Conservation (phyloP, 2,329 filamentous ascomycete genomes). For the Colletotrichum horii region DNA sequence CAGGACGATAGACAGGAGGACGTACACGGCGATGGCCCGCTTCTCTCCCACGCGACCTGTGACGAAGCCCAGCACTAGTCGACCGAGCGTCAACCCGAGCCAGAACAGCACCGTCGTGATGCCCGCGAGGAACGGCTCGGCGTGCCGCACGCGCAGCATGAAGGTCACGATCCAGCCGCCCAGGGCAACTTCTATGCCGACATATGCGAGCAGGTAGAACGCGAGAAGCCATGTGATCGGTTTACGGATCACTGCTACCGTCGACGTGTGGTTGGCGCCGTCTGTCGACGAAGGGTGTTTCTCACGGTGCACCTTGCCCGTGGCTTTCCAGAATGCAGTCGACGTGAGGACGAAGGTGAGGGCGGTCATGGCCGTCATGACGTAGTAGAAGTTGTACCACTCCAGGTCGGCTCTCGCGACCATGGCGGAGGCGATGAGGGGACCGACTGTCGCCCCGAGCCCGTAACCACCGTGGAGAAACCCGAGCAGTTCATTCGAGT, state of each 20-base stretch:
- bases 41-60: conserved; percentile 61
- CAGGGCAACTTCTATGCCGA: conserved; percentile 77
- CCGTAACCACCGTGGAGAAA: conserved; percentile 77
- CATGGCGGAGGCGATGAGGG: conserved; percentile 75
- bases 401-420: conserved; percentile 64
- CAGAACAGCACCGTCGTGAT: conserved; percentile 83
- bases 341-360: conserved; percentile 60
- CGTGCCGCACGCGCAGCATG: conserved; percentile 80
- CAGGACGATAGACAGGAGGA: conserved; percentile 65
- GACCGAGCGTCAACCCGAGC: conserved; percentile 79
- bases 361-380: conserved; percentile 67
- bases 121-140: conserved; percentile 72
- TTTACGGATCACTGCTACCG: conserved; percentile 46
- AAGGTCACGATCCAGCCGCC: conserved; percentile 85
- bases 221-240: conserved; percentile 75
- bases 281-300: conserved; percentile 30
- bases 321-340: conserved; percentile 68
- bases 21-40: conserved; percentile 50
- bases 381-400: conserved; percentile 80
- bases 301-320: conserved; percentile 60
- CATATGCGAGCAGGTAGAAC: conserved; percentile 78
- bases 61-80: conserved; percentile 76
- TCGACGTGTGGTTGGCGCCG: conserved; percentile 48
- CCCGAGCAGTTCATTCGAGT: conserved; percentile 75
- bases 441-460: conserved; percentile 71